Evolutionary conservation across 2,329 filamentous ascomycete genomes (phyloP).

Genomic region (Cercospora sp.): DNA sequence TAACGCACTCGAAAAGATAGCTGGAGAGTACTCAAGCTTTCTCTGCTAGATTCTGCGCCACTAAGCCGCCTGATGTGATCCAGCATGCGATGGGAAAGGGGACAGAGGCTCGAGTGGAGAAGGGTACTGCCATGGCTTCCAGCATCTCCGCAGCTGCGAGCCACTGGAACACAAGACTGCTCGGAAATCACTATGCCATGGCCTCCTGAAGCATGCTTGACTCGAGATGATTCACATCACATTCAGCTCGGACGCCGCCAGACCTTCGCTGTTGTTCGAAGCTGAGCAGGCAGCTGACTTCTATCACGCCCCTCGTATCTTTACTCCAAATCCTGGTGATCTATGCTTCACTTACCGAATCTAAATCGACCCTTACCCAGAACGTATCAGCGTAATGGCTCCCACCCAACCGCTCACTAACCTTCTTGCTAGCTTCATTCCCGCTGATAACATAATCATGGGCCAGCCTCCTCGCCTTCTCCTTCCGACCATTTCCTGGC

Average conservation of each 20-base stretch:
- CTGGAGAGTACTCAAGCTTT: background rate
- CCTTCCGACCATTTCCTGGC: conserved; percentile 28
- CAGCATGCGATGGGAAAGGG: background rate
- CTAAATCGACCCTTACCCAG: conserved; percentile 55
- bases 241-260: background rate
- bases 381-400: conserved; percentile 56
- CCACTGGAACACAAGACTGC: background rate
- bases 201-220: too few relatives aligned
- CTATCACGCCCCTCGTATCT: background rate
- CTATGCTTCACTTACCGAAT: background rate
- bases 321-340: background rate
- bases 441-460: conserved; percentile 64
- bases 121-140: background rate
- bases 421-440: conserved; percentile 61
- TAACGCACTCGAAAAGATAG: background rate
- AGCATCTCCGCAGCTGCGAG: background rate
- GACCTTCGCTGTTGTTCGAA: background rate
- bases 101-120: background rate
- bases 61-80: background rate
- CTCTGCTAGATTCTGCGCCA: background rate
- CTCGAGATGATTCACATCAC: too few relatives aligned
- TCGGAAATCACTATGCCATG: too few relatives aligned
- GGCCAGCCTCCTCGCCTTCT: conserved; percentile 52
- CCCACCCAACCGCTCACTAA: conserved; percentile 64
- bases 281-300: background rate